Evolutionary conservation across 73 alveolate species (phyloP).

Genomic region (Symbiodinium pilosum): DNA sequence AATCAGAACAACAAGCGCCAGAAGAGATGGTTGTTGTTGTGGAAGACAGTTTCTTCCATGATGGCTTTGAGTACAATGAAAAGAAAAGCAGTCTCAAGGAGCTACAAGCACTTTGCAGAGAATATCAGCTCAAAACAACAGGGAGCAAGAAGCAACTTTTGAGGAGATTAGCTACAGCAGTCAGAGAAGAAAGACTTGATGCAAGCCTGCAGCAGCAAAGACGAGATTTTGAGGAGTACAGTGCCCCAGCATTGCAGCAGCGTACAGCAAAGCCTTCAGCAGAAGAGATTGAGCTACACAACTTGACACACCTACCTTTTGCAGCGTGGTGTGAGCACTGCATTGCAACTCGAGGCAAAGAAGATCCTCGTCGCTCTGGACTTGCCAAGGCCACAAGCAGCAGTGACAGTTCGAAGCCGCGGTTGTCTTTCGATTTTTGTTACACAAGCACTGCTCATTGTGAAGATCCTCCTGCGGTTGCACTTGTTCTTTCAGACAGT

Average conservation of each 20-base stretch:
- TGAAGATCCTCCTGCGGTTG: neutral
- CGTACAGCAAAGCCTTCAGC: too few species aligned
- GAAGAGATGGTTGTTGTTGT: neutral
- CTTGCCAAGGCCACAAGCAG: too few species aligned
- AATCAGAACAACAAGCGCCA: neutral
- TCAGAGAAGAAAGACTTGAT: neutral
- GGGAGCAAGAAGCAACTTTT: neutral
- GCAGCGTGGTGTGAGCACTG: too few species aligned
- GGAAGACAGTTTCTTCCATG: neutral
- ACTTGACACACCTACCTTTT: too few species aligned
- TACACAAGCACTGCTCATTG: neutral
- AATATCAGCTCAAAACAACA: neutral
- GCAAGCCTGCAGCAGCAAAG: neutral
- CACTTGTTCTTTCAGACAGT: neutral
- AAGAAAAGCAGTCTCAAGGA: neutral
- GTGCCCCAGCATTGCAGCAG: neutral
- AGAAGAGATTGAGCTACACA: too few species aligned
- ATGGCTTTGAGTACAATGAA: neutral
- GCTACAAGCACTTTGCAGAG: neutral
- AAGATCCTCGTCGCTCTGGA: too few species aligned
- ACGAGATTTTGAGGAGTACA: too few species aligned
- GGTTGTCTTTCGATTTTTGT: neutral
- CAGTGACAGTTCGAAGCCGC: neutral
- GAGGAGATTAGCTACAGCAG: neutral
- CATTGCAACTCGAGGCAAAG: too few species aligned